phyloP scores from a whole-genome alignment of 805 yeast genomes.

The Schizosaccharomyces japonicus region DNA sequence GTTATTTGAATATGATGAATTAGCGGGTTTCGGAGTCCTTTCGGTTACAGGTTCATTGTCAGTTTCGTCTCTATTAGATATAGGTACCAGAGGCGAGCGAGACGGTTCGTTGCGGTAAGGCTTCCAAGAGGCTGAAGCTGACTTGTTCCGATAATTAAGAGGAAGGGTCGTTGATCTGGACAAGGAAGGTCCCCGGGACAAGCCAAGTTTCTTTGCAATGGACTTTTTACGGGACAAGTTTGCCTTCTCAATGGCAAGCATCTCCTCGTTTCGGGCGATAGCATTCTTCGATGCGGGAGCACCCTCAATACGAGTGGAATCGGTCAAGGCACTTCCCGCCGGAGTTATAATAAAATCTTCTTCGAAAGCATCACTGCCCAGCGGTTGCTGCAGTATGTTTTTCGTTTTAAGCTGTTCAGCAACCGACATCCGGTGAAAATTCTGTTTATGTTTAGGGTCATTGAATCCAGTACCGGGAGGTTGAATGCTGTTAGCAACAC shows the following conservation, averaged over 20 bases:
- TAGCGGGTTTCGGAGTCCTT: too few species aligned
- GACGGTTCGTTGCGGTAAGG: background rate
- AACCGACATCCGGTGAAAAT: background rate
- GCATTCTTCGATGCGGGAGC: conserved; percentile 1
- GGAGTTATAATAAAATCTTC: conserved; percentile 9
- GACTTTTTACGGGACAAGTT: conserved; percentile 64
- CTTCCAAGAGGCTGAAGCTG: background rate
- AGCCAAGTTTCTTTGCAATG: conserved; percentile 38
- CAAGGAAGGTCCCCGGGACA: background rate
- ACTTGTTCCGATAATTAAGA: background rate
- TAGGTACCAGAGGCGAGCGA: background rate
- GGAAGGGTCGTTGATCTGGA: background rate
- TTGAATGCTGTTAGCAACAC: conserved; percentile 62
- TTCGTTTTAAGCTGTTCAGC: conserved; percentile 9
- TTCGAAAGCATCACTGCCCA: background rate
- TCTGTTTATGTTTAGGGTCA: conserved; percentile 13
- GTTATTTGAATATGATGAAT: too few species aligned
- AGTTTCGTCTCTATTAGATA: background rate
- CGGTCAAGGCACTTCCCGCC: conserved; percentile 5
- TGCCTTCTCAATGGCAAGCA: conserved; percentile 15
- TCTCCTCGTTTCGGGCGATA: conserved; percentile 13
- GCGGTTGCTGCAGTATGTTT: background rate
- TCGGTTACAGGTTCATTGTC: background rate
- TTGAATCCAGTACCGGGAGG: conserved; percentile 17
- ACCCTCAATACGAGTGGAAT: conserved; percentile 8